Conservation (phyloP, 805 yeast species). For the Hanseniaspora lindneri region DNA sequence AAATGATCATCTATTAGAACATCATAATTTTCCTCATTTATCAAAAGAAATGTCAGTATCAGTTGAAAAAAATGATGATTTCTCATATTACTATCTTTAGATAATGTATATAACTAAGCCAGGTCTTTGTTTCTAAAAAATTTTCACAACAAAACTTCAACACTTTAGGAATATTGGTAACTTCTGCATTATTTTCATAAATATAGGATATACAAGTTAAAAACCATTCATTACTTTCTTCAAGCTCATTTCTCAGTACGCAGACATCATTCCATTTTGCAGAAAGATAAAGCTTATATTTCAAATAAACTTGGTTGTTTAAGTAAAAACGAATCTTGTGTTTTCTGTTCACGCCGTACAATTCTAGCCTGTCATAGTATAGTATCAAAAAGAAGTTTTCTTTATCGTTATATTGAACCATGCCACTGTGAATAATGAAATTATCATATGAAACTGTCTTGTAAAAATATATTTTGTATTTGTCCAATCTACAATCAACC, state of each 20-base stretch:
- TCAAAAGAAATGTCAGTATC: too few species aligned
- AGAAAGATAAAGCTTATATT: background rate
- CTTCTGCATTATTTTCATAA: background rate
- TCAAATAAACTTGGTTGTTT: background rate
- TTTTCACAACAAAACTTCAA: background rate
- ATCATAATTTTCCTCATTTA: too few species aligned
- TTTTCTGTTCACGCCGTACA: background rate
- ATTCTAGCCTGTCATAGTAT: constrained; percentile 3
- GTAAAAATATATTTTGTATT: background rate
- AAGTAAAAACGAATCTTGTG: constrained; percentile 3
- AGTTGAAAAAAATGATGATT: background rate
- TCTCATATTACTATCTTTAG: constrained; percentile 8
- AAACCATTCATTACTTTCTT: background rate
- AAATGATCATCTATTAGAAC: too few species aligned
- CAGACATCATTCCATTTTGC: constrained; percentile 5
- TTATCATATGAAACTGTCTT: background rate
- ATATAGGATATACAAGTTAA: constrained; percentile 1
- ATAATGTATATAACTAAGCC: constrained; percentile 6
- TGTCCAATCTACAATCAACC: background rate
- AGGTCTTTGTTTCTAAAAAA: background rate
- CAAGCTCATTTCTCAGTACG: background rate
- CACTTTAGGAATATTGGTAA: background rate
- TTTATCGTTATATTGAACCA: background rate
- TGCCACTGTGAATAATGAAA: background rate
- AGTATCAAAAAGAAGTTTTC: background rate